These are phyloP conservation scores for Cyberlindnera sargentensis DNA, from an alignment of 805 yeast species.

Conservation along the genomic window DNA sequence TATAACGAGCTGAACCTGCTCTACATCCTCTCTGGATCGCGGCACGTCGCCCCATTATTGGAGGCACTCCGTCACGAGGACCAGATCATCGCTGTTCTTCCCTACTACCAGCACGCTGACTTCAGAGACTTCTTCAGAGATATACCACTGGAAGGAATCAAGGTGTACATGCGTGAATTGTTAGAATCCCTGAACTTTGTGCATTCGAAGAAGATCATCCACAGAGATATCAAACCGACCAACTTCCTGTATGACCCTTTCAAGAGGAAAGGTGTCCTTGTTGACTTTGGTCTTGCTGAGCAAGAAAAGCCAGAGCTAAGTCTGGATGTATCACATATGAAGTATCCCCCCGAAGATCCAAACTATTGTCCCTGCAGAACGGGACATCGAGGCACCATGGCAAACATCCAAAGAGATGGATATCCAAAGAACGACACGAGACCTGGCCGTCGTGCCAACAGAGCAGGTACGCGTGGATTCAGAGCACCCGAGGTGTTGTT, in stretches of 20 bases:
- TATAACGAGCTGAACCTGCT: slow-evolving; percentile 79
- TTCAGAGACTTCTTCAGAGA: slow-evolving; percentile 82
- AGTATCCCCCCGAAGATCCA: slow-evolving; percentile 9
- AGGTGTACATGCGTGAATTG: slow-evolving; percentile 71
- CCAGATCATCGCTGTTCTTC: slow-evolving; percentile 88
- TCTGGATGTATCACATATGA: slow-evolving; percentile 2
- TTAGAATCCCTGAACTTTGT: slow-evolving; percentile 64
- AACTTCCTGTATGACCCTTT: slow-evolving; percentile 52
- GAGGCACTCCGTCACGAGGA: slow-evolving; percentile 86
- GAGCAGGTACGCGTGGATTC: slow-evolving; percentile 91
- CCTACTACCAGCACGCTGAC: slow-evolving; percentile 86
- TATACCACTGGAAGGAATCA: slow-evolving; percentile 72
- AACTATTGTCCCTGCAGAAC: slow-evolving; percentile 48
- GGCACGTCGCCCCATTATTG: slow-evolving; percentile 78
- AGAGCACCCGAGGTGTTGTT: slow-evolving; percentile 72
- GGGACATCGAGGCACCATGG: slow-evolving; percentile 20
- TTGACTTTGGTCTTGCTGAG: slow-evolving; percentile 70
- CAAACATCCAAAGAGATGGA: slow-evolving; percentile 37
- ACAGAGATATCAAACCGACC: slow-evolving; percentile 76
- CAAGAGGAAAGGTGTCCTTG: slow-evolving; percentile 51
- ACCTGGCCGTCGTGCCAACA: slow-evolving; percentile 86
- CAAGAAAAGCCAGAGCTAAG: slow-evolving; percentile 31
- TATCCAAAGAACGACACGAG: slow-evolving; percentile 84
- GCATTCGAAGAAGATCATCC: slow-evolving; percentile 64
- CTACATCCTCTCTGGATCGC: slow-evolving; percentile 58